phyloP scores from a whole-genome alignment of 768 basidiomycete species.

The Leccinellum rugosiceps region DNA sequence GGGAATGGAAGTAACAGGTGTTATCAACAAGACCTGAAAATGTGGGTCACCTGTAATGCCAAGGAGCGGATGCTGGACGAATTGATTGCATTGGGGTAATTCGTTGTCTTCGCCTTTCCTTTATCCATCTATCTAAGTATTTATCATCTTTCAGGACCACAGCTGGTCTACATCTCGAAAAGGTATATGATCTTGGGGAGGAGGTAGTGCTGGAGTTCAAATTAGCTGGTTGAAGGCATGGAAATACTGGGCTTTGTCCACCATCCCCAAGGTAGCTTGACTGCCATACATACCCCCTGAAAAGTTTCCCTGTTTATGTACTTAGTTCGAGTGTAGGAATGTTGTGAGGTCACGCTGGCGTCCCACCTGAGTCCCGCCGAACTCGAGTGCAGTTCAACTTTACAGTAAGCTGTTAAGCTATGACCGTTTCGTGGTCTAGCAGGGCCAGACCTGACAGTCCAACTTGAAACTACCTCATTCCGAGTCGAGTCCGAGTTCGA shows the following conservation, averaged over 20 bases:
- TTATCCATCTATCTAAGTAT: background rate
- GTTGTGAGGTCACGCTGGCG: no score
- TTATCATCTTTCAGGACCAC: constrained; percentile 6
- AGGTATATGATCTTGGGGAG: constrained; percentile 8
- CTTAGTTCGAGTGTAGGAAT: no score
- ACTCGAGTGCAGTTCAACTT: no score
- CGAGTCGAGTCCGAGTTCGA: no score
- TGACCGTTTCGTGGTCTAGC: no score
- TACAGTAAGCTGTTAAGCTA: no score
- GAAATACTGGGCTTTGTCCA: background rate
- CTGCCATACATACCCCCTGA: no score
- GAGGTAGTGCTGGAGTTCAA: constrained; percentile 1
- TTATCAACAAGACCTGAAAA: constrained; percentile 45
- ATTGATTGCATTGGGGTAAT: constrained; percentile 34
- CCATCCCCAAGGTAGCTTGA: no score
- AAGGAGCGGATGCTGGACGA: constrained; percentile 43
- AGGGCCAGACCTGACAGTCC: no score
- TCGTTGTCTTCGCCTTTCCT: background rate
- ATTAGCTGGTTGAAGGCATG: background rate
- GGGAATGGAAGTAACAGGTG: constrained; percentile 39
- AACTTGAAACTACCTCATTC: no score
- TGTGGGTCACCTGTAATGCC: constrained; percentile 42
- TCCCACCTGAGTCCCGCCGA: no score
- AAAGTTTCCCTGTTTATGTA: no score
- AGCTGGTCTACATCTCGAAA: constrained; percentile 21